phyloP scores from a whole-genome alignment of 106 monocot species.

The Dioscorea zingiberensis region DNA sequence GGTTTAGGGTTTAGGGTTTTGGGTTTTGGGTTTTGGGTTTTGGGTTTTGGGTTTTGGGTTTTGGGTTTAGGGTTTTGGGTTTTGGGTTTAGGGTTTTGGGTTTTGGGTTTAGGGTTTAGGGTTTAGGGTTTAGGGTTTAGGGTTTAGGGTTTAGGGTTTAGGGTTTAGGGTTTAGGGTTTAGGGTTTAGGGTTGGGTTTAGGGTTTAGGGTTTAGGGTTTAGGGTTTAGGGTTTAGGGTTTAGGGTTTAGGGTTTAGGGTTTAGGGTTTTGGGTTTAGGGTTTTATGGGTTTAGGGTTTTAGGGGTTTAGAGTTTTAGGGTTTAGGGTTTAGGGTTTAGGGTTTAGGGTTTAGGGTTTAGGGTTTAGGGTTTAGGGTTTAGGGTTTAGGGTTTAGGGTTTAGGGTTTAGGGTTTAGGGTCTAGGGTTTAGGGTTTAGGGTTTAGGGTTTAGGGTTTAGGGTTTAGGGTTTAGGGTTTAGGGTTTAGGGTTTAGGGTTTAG shows the following conservation, averaged over 20 bases:
- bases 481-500: slow-evolving; percentile 10
- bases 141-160: slow-evolving; percentile 9
- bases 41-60: slow-evolving; percentile 6
- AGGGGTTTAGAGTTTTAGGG: not conserved
- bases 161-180: slow-evolving; percentile 11
- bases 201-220: slow-evolving; percentile 9
- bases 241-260: slow-evolving; percentile 6
- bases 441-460: slow-evolving; percentile 15
- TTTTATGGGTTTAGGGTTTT: slow-evolving; percentile 3
- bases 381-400: slow-evolving; percentile 12
- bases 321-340: slow-evolving; percentile 1
- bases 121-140: slow-evolving; percentile 1
- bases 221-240: slow-evolving; percentile 12
- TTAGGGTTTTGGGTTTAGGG: slow-evolving; percentile 1
- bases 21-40: slow-evolving; percentile 8
- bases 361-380: slow-evolving; percentile 6
- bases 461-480: slow-evolving; percentile 15
- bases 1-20: slow-evolving; percentile 7
- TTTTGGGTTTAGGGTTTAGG: slow-evolving; percentile 1
- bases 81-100: slow-evolving; percentile 1
- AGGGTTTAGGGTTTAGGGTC: slow-evolving; percentile 13
- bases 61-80: not conserved
- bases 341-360: slow-evolving; percentile 4
- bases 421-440: slow-evolving; percentile 14
- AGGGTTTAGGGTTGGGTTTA: slow-evolving; percentile 11